Evolutionary conservation across 306 rosid species (phyloP), one percentile per base, ranked within the genome.

Genomic region (Pyrus communis): DNA sequence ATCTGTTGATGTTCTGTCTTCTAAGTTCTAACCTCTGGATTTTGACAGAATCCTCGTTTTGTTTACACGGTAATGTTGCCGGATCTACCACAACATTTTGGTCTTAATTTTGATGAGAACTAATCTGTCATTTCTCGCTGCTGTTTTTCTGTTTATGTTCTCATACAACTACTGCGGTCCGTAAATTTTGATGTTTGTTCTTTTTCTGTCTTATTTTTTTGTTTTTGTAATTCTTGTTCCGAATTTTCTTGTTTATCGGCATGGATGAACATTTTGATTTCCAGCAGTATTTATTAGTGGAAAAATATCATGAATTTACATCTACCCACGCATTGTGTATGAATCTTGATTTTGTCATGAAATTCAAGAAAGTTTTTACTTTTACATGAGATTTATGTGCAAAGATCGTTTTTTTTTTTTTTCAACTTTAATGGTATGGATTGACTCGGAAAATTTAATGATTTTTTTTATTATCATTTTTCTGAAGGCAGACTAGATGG

Each of bases 401-500:
- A 9, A 38, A 22, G 33, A 31, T 9, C 12, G 27, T n/a, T 30
- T 14, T 40, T 46, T 76, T 35, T 46, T 76, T 25, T 23, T 70
- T 52, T 51, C 72, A 31, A 61, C 67, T 55, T 69, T 15, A 59
- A 9, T 54, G 57, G 21, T 22, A 67, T 60, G 14, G 13, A 38
- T 54, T 42, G 52, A 66, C 12, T 75, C 52, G 25, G 49, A 49
- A 23, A 76, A 13, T 19, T 71, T 21, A 28, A 5, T 49, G 8
- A 49, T 1, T 49, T 49, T 4, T 15, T 49, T 49, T 4, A 46
- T 21, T 64, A 11, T 31, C 69, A 8, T 3, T 54, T 66, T 31
- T 58, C 46, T 28, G 58, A 45, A 81, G 67, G 75, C 69, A 81
- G 91, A 87, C 59, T 71, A 75, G 86, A 93, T 93, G 99, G 98